phyloP scores from a whole-genome alignment of 352 stramenopile species.

The Globisporangium spinosum region DNA sequence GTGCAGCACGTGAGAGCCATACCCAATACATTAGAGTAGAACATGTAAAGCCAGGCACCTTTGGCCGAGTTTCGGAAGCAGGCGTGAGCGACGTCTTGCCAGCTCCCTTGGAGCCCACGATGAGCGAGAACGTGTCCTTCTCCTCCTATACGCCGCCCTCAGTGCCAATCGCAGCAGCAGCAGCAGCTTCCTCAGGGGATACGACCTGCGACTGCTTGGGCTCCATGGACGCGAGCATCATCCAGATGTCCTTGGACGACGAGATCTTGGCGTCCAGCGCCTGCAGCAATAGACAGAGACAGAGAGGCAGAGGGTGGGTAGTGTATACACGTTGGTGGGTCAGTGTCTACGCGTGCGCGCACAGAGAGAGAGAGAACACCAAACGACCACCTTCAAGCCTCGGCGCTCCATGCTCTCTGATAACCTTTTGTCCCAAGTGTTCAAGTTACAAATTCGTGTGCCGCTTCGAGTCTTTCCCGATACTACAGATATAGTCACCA shows the following conservation, averaged over 20 bases:
- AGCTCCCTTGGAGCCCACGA: constrained; percentile 57
- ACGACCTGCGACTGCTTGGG: constrained; percentile 26
- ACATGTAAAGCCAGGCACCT: constrained; percentile 11
- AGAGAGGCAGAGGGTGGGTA: neutral
- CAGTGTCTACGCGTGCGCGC: neutral
- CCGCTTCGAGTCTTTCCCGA: constrained; percentile 3
- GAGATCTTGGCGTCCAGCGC: constrained; percentile 16
- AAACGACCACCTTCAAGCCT: constrained; percentile 10
- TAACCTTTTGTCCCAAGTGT: neutral
- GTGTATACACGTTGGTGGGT: neutral
- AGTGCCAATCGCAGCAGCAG: constrained; percentile 15
- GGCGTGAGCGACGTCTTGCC: constrained; percentile 81
- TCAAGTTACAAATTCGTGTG: neutral
- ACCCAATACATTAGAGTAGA: neutral
- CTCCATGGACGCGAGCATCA: constrained; percentile 54
- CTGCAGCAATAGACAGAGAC: neutral
- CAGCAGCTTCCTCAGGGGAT: constrained; percentile 14
- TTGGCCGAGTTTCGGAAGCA: constrained; percentile 66
- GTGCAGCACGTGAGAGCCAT: too few species aligned
- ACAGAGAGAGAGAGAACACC: neutral
- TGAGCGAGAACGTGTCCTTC: constrained; percentile 68
- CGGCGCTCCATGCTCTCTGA: constrained; percentile 17
- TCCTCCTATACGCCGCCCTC: constrained; percentile 33
- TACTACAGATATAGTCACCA: neutral
- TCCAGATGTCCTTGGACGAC: constrained; percentile 68